Conservation (phyloP, 805 yeast species). For the Wickerhamomyces subpelliculosus region DNA sequence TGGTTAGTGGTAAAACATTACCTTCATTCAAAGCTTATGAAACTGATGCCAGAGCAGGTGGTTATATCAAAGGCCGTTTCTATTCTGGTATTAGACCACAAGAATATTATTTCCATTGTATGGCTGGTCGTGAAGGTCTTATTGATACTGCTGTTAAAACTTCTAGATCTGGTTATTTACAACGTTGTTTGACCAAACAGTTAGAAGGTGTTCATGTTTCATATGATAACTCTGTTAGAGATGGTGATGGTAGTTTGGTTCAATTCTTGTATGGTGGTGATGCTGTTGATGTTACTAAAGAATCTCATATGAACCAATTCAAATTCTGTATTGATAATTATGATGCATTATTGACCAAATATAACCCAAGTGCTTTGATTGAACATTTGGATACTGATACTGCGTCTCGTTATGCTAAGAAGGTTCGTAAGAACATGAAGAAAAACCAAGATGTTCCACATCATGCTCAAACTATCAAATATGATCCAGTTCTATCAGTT, state of each 20-base stretch:
- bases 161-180: conserved; percentile 95
- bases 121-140: conserved; percentile 99
- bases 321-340: conserved; percentile 89
- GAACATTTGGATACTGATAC: conserved; percentile 78
- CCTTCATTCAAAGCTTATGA: conserved; percentile 97
- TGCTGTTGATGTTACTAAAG: conserved; percentile 88
- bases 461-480: conserved; percentile 53
- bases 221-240: conserved; percentile 93
- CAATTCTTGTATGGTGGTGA: conserved; percentile 99
- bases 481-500: conserved; percentile 83
- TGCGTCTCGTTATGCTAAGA: conserved; percentile 77
- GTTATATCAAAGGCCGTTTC: conserved; percentile 93
- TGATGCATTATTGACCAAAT: conserved; percentile 77
- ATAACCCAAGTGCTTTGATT: conserved; percentile 69
- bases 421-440: conserved; percentile 63
- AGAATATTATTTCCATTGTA: conserved; percentile 98
- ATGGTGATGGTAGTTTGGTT: conserved; percentile 86
- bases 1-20: conserved; percentile 96
- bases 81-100: conserved; percentile 97
- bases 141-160: conserved; percentile 99
- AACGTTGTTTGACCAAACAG: conserved; percentile 96
- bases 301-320: conserved; percentile 90
- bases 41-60: conserved; percentile 98
- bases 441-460: conserved; percentile 61
- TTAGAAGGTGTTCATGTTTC: conserved; percentile 93